Evolutionary conservation across 805 yeast genomes (phyloP).

Genomic region (Zygosaccharomyces lentus): DNA sequence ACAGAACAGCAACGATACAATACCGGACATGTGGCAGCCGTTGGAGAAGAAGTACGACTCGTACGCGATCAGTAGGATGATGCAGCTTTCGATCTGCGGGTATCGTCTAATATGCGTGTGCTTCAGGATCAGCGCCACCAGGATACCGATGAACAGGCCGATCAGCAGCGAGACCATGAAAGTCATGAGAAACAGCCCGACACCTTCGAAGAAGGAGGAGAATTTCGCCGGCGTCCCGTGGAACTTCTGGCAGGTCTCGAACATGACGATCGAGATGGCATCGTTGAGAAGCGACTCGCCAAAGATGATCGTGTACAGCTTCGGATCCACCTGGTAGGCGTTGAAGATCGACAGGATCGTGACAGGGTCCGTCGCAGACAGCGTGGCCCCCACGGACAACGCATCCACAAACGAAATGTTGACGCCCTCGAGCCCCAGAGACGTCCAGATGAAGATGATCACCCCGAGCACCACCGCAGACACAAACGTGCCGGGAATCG

Average conservation of each 20-base stretch:
- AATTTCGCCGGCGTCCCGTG: constrained; percentile 78
- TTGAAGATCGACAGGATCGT: constrained; percentile 94
- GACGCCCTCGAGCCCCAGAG: constrained; percentile 84
- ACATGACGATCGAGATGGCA: constrained; percentile 98
- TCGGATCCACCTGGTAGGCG: constrained; percentile 97
- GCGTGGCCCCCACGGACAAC: constrained; percentile 93
- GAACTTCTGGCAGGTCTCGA: constrained; percentile 95
- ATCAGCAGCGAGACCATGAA: constrained; percentile 86
- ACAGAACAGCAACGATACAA: constrained; percentile 88
- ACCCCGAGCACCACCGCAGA: constrained; percentile 89
- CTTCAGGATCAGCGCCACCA: constrained; percentile 84
- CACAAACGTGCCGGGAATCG: constrained; percentile 94
- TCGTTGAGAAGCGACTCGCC: constrained; percentile 95
- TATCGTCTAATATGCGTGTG: constrained; percentile 90
- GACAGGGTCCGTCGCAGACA: constrained; percentile 98
- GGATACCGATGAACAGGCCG: constrained; percentile 81
- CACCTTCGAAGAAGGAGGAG: constrained; percentile 84
- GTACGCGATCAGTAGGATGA: constrained; percentile 85
- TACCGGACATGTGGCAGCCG: constrained; percentile 99
- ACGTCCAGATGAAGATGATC: constrained; percentile 83
- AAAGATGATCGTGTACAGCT: constrained; percentile 91
- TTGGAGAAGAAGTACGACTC: constrained; percentile 96
- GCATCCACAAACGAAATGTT: constrained; percentile 94
- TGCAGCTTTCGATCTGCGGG: constrained; percentile 96
- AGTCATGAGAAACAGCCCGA: constrained; percentile 87